A percentile compares a stretch with the other conserved stretches of the same genome.
phyloP scores from a whole-genome alignment of 31 red algal species.

The Odonthalia washingtoniensis region DNA sequence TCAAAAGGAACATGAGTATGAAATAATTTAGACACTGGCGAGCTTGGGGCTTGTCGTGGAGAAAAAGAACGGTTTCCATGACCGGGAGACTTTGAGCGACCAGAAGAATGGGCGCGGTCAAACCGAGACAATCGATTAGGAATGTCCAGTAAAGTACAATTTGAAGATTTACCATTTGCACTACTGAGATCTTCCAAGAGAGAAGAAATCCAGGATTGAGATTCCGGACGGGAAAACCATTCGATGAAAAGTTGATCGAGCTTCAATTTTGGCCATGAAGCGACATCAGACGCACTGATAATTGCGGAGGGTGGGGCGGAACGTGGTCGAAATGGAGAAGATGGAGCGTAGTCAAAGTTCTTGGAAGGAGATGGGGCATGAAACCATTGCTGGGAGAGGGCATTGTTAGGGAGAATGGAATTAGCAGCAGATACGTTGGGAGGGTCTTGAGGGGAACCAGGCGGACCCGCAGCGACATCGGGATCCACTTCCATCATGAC shows the following conservation, averaged over 20 bases:
- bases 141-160: conserved; percentile 11
- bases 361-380: conserved; percentile 11
- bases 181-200: conserved; percentile 67
- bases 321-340: conserved; percentile 29
- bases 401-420: conserved; percentile 34
- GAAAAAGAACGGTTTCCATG: conserved; percentile 1
- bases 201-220: conserved; percentile 51
- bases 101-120: conserved; percentile 42
- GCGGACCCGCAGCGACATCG: conserved; percentile 14
- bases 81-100: conserved; percentile 44
- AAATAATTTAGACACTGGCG: conserved; percentile 64
- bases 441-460: conserved; percentile 5
- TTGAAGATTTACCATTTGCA: conserved; percentile 37
- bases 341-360: conserved; percentile 16
- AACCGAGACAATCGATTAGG: conserved; percentile 14
- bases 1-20: conserved; percentile 70
- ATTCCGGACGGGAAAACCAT: conserved; percentile 76
- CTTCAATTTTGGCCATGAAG: conserved; percentile 82
- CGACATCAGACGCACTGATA: conserved; percentile 62
- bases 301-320: conserved; percentile 53
- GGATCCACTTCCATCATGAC: conserved; percentile 78
- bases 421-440: not conserved
- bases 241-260: conserved; percentile 85
- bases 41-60: conserved; percentile 64
- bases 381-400: conserved; percentile 11